Evolutionary conservation across 345 rosid species (phyloP).

Genomic region (Corchorus olitorius): DNA sequence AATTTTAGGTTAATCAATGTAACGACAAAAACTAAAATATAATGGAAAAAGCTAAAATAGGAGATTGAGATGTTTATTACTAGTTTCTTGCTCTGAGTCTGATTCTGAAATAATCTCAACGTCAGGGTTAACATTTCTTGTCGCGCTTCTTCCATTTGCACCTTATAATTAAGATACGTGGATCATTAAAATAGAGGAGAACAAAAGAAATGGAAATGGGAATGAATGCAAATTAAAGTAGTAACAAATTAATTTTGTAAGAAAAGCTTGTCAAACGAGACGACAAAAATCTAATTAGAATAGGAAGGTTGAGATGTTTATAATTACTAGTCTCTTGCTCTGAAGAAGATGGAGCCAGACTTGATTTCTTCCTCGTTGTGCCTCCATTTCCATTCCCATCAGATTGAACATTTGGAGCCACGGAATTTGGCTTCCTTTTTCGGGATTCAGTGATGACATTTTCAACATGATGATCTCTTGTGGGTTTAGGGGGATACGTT

Average conservation of each 20-base stretch:
- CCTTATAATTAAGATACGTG: not conserved
- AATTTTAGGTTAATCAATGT: no score
- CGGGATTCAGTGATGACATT: not conserved
- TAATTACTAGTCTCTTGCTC: no score
- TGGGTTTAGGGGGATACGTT: constrained; percentile 11
- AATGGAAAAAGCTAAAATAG: no score
- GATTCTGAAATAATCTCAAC: not conserved
- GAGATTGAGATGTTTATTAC: no score
- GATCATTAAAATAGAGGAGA: not conserved
- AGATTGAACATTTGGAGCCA: not conserved
- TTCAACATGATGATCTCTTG: not conserved
- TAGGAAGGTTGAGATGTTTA: no score
- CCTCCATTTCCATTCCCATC: not conserved
- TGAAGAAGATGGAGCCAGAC: no score
- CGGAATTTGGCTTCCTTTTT: not conserved
- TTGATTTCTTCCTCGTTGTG: not conserved
- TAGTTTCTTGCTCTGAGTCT: not conserved
- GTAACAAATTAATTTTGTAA: no score
- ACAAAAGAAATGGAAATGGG: not conserved
- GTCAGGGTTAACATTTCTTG: not conserved
- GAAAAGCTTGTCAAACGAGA: no score
- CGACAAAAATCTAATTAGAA: not conserved
- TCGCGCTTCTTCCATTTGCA: not conserved
- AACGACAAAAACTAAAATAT: no score
- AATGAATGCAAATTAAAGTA: not conserved